A percentile compares a stretch with the other conserved stretches of the same genome.
Conservation (phyloP, 257 asterid species). For the Ligustrum vulgare region DNA sequence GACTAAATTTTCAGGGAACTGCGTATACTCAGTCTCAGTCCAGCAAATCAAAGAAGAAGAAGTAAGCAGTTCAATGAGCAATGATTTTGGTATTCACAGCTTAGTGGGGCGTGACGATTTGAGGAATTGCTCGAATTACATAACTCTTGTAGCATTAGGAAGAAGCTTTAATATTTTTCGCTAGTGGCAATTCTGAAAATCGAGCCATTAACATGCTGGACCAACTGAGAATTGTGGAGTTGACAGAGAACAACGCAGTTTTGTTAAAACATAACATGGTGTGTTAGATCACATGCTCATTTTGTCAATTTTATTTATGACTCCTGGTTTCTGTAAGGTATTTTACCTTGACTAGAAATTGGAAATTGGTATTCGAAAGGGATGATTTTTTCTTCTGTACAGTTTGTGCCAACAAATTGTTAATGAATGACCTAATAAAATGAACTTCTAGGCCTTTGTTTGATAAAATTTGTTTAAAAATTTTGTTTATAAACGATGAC, state of each 20-base stretch:
- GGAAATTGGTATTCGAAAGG: too few species aligned
- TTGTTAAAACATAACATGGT: conserved; percentile 35
- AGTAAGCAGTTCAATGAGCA: conserved; percentile 42
- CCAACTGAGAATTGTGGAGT: conserved; percentile 33
- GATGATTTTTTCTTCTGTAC: too few species aligned
- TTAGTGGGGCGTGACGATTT: conserved; percentile 23
- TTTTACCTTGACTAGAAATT: neutral
- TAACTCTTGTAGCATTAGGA: conserved; percentile 56
- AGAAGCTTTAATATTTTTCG: conserved; percentile 20
- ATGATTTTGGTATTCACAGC: conserved; percentile 26
- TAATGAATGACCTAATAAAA: too few species aligned
- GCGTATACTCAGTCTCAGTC: conserved; percentile 68
- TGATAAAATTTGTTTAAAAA: too few species aligned
- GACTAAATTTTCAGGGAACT: conserved; percentile 62
- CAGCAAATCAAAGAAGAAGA: conserved; percentile 89
- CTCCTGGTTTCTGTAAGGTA: neutral
- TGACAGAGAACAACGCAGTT: conserved; percentile 42
- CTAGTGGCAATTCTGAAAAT: conserved; percentile 25
- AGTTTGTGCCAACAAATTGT: too few species aligned
- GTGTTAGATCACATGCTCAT: conserved; percentile 13
- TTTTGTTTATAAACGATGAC: too few species aligned
- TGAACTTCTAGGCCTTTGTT: too few species aligned
- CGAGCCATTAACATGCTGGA: conserved; percentile 24
- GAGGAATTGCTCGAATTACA: conserved; percentile 23
- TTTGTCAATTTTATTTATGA: neutral